These are phyloP conservation scores for Mycena kentingensis DNA, from an alignment of 768 basidiomycete genomes.

Conservation along the genomic window DNA sequence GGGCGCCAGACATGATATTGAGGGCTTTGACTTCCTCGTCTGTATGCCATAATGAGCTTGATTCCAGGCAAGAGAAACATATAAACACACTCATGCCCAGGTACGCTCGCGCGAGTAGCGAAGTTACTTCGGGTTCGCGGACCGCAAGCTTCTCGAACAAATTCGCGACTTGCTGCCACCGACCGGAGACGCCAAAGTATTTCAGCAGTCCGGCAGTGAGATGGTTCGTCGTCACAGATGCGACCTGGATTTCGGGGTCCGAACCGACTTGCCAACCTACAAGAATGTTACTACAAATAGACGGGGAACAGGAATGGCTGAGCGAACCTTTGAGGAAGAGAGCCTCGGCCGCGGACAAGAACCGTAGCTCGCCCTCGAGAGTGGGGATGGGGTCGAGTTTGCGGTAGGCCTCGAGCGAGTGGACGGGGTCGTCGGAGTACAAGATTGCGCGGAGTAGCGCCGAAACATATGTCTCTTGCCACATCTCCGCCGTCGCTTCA, in stretches of 20 bases:
- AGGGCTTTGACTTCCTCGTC: constrained; percentile 99
- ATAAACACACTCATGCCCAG: constrained; percentile 89
- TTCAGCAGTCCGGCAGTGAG: constrained; percentile 93
- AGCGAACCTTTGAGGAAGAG: constrained; percentile 80
- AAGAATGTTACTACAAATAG: neutral
- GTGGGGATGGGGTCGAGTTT: constrained; percentile 94
- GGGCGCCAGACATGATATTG: constrained; percentile 84
- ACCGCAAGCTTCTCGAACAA: constrained; percentile 88
- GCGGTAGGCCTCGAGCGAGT: constrained; percentile 90
- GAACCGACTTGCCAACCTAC: constrained; percentile 98
- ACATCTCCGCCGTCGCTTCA: constrained; percentile 87
- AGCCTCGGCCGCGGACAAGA: constrained; percentile 87
- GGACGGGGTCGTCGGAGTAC: constrained; percentile 93
- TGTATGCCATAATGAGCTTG: constrained; percentile 34
- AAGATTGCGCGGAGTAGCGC: constrained; percentile 88
- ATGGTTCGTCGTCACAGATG: constrained; percentile 94
- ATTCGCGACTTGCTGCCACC: constrained; percentile 87
- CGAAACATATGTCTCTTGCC: constrained; percentile 97
- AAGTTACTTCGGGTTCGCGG: constrained; percentile 88
- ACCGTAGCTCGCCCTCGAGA: constrained; percentile 84
- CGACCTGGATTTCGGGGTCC: constrained; percentile 98
- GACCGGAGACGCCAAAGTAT: constrained; percentile 91
- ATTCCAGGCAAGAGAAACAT: neutral
- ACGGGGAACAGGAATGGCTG: neutral
- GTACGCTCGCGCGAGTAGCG: constrained; percentile 84